A percentile compares a stretch with the other conserved stretches of the same genome.
These are phyloP conservation scores for Blastocystis sp. DNA, from an alignment of 352 stramenopile genomes.

Conservation along the genomic window DNA sequence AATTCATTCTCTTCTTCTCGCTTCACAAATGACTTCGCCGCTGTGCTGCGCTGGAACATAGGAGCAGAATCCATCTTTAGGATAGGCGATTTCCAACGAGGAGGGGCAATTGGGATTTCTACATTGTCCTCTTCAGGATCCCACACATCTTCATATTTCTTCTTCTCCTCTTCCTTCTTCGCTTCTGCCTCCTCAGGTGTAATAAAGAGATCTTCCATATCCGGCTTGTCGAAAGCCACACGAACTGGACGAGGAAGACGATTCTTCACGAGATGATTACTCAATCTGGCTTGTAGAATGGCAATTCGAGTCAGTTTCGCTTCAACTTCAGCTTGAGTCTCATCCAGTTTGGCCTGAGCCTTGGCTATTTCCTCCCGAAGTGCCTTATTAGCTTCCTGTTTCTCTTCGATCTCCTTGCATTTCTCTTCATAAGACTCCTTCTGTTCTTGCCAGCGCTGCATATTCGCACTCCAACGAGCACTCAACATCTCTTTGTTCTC, in stretches of 20 bases:
- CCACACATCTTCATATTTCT: background rate
- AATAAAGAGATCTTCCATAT: slow-evolving; percentile 10
- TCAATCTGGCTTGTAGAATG: slow-evolving; percentile 20
- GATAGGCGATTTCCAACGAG: background rate
- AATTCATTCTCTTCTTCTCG: background rate
- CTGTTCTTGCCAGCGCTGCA: background rate
- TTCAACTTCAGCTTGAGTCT: background rate
- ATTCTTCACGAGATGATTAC: slow-evolving; percentile 28
- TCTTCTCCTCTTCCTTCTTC: background rate
- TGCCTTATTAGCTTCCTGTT: background rate
- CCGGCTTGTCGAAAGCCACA: slow-evolving; percentile 13
- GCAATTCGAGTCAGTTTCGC: background rate
- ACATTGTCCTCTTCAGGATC: background rate
- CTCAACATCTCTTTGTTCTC: background rate
- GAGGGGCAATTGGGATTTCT: background rate
- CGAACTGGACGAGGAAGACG: background rate
- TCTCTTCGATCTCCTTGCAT: background rate
- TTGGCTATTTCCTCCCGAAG: background rate
- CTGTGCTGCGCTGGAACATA: background rate
- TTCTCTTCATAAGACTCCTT: background rate
- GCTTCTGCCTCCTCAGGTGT: background rate
- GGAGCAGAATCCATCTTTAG: background rate
- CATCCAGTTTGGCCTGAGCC: slow-evolving; percentile 8
- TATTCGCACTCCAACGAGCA: background rate
- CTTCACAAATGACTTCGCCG: background rate